Percentiles rank a stretch among this genome's conserved stretches.
Evolutionary conservation across 139 green algal species (phyloP).

Genomic region (Microglena sp.): DNA sequence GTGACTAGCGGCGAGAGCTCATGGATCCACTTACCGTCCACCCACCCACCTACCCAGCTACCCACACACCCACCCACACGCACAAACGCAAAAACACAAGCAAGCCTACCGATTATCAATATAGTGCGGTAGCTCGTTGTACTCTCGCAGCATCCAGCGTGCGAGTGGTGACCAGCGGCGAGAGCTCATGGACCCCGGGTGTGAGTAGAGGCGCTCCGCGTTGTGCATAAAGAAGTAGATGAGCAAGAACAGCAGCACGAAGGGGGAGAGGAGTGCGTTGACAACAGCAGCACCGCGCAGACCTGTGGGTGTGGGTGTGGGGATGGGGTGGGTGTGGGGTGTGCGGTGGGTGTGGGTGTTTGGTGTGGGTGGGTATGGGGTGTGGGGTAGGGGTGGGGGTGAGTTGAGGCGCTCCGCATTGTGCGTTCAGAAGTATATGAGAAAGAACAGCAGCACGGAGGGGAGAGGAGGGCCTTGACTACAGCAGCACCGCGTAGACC

Average conservation of each 20-base stretch:
- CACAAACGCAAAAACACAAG: too few relatives aligned
- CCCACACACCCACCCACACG: too few relatives aligned
- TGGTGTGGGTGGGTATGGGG: background rate
- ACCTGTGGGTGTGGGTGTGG: slow-evolving; percentile 11
- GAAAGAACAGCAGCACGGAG: background rate
- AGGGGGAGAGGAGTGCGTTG: slow-evolving; percentile 75
- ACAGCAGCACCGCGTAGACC: background rate
- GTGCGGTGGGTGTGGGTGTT: slow-evolving; percentile 2
- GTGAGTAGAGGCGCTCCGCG: slow-evolving; percentile 85
- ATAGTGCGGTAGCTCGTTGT: slow-evolving; percentile 93
- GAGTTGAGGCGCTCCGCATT: background rate
- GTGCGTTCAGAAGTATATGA: background rate
- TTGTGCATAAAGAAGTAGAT: slow-evolving; percentile 93
- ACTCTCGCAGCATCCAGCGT: slow-evolving; percentile 77
- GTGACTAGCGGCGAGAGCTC: too few relatives aligned
- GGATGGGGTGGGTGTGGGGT: background rate
- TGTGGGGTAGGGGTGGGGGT: background rate
- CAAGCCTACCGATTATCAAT: slow-evolving; percentile 45
- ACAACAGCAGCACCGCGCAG: slow-evolving; percentile 40
- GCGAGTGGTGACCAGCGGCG: slow-evolving; percentile 65
- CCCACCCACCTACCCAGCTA: too few relatives aligned
- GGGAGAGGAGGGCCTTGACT: background rate
- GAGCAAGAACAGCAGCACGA: slow-evolving; percentile 83
- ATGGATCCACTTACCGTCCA: too few relatives aligned
- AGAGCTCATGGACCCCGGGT: slow-evolving; percentile 37